Base-by-base conservation (phyloP, 2,329 filamentous ascomycete species). In the Penicillium sp. region DNA sequence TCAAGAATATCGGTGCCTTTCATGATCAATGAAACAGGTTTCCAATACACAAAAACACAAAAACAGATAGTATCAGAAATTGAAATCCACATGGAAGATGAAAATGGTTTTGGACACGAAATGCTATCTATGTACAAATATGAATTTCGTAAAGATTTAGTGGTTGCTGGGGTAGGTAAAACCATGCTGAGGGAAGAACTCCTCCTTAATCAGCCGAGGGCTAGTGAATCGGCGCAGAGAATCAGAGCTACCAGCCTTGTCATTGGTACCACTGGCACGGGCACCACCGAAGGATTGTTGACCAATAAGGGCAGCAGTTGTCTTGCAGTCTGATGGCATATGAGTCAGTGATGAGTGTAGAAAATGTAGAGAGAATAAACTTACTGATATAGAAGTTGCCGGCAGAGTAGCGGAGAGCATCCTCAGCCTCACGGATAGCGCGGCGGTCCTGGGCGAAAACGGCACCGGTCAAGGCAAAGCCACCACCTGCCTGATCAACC, bases 221-320 rank as follows among this genome's bases (percentile, higher is more conserved):
- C 85, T 89, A 52, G 87, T 84, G 69, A 89, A 89, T 49, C 87
- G 79, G 55, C 78, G 80, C 64, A 90, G 70, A 56, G 87, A 72
- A 68, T 84, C 84, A 65, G 79, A 72, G 68, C 84, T 87, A 33
- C 87, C 87, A 19, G 87, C 86, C 80, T 89, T 89, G 74, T 90
- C 87, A 70, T 90, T 89, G 8, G 87, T 90, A 22, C 87, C 87
- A 61, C 84, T 87, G n/a, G 85, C 86, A 58, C 87, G 80, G 14
- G 84, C 82, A 53, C 87, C 87, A 13, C 87, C 87, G 69, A 90
- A 90, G 4, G 87, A 84, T 76, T 90, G 87, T 76, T 90, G 87
- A 3, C 87, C 87, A 13, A 90, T 87, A 26, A 90, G 85, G 11
- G 87, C 87, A n/a, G 86, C 87, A 1, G 87, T 90, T 69, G 84